Conservation (phyloP, 192 early-diverging fungal genomes). For the Chytriomyces confervae region DNA sequence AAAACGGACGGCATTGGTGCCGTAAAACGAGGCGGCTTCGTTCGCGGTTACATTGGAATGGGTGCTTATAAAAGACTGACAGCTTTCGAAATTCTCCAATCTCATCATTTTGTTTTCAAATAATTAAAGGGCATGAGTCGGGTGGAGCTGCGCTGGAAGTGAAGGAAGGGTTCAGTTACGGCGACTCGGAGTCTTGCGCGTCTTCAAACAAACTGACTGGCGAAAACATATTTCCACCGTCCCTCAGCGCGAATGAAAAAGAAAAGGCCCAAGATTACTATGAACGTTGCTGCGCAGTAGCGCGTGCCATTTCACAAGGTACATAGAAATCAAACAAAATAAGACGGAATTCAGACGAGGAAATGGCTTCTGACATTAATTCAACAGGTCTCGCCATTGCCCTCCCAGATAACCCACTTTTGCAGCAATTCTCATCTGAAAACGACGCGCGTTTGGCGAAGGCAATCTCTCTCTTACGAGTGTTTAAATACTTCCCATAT, state of each 20-base stretch:
- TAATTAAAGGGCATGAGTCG: slow-evolving; percentile 45
- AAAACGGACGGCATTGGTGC: background rate
- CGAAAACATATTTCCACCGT: slow-evolving; percentile 55
- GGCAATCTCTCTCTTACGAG: slow-evolving; percentile 59
- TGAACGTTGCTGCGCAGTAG: slow-evolving; percentile 42
- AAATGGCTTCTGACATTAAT: too few species aligned
- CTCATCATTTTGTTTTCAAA: background rate
- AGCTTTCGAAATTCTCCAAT: background rate
- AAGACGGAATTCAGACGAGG: too few species aligned
- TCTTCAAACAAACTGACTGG: slow-evolving; percentile 58
- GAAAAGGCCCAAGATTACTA: slow-evolving; percentile 46
- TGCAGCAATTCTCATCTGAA: slow-evolving; percentile 5
- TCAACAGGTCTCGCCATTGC: slow-evolving; percentile 44
- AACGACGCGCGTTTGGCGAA: background rate
- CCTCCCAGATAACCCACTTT: slow-evolving; percentile 20
- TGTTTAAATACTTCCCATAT: slow-evolving; percentile 63
- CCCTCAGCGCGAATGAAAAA: slow-evolving; percentile 25
- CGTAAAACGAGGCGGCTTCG: slow-evolving; percentile 2
- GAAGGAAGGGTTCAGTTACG: slow-evolving; percentile 68
- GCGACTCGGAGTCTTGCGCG: slow-evolving; percentile 42
- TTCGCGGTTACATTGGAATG: slow-evolving; percentile 14
- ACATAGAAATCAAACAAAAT: too few species aligned
- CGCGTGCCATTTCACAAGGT: slow-evolving; percentile 44
- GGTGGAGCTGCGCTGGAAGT: slow-evolving; percentile 61
- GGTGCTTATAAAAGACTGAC: background rate